Base-by-base conservation (phyloP, 2,329 filamentous ascomycete species). In the Fusarium luffae region DNA sequence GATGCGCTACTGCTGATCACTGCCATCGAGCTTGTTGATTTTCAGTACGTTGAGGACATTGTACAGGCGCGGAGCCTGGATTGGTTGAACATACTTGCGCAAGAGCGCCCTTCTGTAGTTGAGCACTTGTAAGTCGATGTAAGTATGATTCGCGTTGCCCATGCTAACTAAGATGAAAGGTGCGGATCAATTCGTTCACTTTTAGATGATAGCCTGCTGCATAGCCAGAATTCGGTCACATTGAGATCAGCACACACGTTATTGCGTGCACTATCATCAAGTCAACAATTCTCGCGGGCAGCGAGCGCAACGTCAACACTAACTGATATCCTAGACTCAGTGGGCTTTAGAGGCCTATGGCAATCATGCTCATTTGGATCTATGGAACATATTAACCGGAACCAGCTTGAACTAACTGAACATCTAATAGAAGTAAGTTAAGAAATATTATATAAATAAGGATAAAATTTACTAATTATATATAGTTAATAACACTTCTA, bases 341-440 rank as follows among this genome's bases (percentile, higher is more conserved):
- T 88, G 76, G 90, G 89, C 3, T 91, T 92, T 65, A 83, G 85
- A 11, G 89, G 90, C 0, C 79, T 92, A 3, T 91, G 88, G 88
- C 83, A 84, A 25, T 84, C 84, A 7, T 86, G 85, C 63, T 86
- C 85, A 2, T 84, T 86, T 54, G 84, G 81, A 34, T 82, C 83
- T 18, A 78, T 79, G 32, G 82, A 76, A 13, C 74, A 76, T 14
- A 54, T 76, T 3, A 73, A 76, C 44, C 62, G 62, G 13, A 51
- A 69, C 19, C 74, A 85, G 71, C 84, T 88, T 57, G 78, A 79
- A 47, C 76, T 89, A 47, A 89, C 86, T 4, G 87, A 89, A 74
- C 87, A 85, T 76, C 79, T 90, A 34, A 89, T 90, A 68, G 86
- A 89, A 82, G 87, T 89, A 75, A 77, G 82, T 59, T 10, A 12